Base-by-base conservation (phyloP, 1,139 yeast species). In the Diutina sp. region DNA sequence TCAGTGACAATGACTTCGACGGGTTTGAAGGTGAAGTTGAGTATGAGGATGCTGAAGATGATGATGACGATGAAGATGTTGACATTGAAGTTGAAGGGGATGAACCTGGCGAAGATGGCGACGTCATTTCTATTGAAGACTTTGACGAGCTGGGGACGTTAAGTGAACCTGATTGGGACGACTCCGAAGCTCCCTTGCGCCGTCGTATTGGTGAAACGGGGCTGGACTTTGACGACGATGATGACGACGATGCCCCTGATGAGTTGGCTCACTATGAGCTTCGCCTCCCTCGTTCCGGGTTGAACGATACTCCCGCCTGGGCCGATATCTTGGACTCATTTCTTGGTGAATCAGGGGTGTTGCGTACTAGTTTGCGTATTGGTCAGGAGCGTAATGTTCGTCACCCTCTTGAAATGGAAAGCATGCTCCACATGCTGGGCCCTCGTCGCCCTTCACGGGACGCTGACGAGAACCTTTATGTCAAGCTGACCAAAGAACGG, bases 1-100 rank as follows among this genome's bases (percentile, higher is more conserved):
- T 45, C 16, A 58, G 51, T 59, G 21, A 56, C 41, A 68, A 60
- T 18, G 67, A 61, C 18, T 59, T 61, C 6, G 66, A 64, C n/a
- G 67, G 61, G 25, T 59, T 61, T 6, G 66, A 64, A 18, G 61
- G 60, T 16, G 63, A 60, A 14, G 64, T 61, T 46, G 68, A 67
- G 45, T 69, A 69, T 41, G 69, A 63, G 46, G 76, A 71, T 48
- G 74, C 76, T 56, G 82, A 77, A 54, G 55, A 72, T 52, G 81
- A 76, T 58, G 79, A 77, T 45, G 69, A 75, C 8, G 74, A 72
- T 38, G 64, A 74, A 21, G 69, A 67, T 1, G 60, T 63, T 11
- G 65, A 60, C 46, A 64, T 59, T 44, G 66, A 68, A 4, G 57
- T 54, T 2, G 58, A 60, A 21, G 58, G 60, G 46, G 61, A 64